Conservation (phyloP, 768 basidiomycete genomes). For the Tricholoma hemisulphureum region DNA sequence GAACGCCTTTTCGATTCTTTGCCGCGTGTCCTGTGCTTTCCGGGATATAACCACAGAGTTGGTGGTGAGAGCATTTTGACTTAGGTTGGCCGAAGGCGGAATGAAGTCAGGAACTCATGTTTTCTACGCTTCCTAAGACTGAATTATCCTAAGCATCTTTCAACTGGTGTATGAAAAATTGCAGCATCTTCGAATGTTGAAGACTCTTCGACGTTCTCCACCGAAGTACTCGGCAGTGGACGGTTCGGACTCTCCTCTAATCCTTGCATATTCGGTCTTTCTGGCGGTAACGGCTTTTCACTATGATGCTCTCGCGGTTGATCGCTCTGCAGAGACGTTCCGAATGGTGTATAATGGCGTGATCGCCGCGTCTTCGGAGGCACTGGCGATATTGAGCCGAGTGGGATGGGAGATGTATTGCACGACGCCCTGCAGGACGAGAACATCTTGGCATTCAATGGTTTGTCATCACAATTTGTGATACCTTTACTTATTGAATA, state of each 20-base stretch:
- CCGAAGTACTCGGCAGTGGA: conserved; percentile 12
- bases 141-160: no score
- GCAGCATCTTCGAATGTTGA: conserved; percentile 20
- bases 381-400: conserved; percentile 25
- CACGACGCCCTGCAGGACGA: conserved; percentile 10
- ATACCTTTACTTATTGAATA: no score
- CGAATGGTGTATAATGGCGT: conserved; percentile 28
- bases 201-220: conserved; percentile 22
- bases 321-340: conserved; percentile 19
- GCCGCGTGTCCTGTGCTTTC: conserved; percentile 33
- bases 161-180: conserved; percentile 8
- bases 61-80: conserved; percentile 32
- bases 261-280: conserved; percentile 32
- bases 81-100: no score
- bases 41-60: conserved; percentile 34
- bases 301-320: conserved; percentile 17
- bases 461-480: neutral
- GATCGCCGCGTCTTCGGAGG: conserved; percentile 23
- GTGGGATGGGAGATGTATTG: conserved; percentile 23
- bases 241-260: conserved; percentile 6
- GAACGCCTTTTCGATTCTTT: conserved; percentile 29
- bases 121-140: no score
- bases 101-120: no score
- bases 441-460: conserved; percentile 9
- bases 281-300: conserved; percentile 29